Evolutionary conservation across 768 basidiomycete genomes (phyloP).

Genomic region (Flagelloscypha sp.): DNA sequence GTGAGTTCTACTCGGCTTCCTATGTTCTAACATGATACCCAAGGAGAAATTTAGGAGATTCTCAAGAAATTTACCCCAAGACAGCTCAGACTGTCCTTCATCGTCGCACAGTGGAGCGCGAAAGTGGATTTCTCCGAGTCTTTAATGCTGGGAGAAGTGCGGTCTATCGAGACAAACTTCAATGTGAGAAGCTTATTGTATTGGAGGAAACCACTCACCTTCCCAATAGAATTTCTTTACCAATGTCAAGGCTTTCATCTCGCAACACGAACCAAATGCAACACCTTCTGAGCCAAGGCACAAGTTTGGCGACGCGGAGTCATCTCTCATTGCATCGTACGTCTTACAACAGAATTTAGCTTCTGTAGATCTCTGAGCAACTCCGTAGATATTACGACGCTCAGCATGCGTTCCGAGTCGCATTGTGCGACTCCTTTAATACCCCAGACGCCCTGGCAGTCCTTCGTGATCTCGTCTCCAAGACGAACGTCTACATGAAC

Average conservation of each 20-base stretch:
- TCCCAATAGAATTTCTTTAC: constrained; percentile 84
- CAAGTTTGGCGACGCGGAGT: too few species aligned
- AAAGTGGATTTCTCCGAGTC: constrained; percentile 93
- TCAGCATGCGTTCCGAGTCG: constrained; percentile 71
- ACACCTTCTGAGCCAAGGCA: too few species aligned
- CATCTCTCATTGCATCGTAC: too few species aligned
- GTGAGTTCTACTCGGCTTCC: constrained; percentile 31
- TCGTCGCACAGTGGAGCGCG: constrained; percentile 85
- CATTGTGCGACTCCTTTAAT: constrained; percentile 96
- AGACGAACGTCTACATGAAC: constrained; percentile 84
- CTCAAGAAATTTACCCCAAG: constrained; percentile 74
- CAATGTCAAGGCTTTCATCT: constrained; percentile 71
- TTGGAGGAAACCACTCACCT: constrained; percentile 5
- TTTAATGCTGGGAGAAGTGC: constrained; percentile 83
- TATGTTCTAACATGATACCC: constrained; percentile 5
- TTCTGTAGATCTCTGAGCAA: constrained; percentile 8
- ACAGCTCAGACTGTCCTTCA: constrained; percentile 86
- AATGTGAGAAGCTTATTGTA: constrained; percentile 50
- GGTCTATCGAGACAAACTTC: constrained; percentile 71
- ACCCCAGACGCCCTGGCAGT: constrained; percentile 76
- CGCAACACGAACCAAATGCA: constrained; percentile 29
- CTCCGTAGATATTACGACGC: constrained; percentile 57
- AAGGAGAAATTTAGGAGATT: constrained; percentile 62
- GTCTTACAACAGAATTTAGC: too few species aligned
- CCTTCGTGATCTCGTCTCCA: constrained; percentile 74